Conservation (phyloP, 2,329 filamentous ascomycete species). For the Penicillium sp. region DNA sequence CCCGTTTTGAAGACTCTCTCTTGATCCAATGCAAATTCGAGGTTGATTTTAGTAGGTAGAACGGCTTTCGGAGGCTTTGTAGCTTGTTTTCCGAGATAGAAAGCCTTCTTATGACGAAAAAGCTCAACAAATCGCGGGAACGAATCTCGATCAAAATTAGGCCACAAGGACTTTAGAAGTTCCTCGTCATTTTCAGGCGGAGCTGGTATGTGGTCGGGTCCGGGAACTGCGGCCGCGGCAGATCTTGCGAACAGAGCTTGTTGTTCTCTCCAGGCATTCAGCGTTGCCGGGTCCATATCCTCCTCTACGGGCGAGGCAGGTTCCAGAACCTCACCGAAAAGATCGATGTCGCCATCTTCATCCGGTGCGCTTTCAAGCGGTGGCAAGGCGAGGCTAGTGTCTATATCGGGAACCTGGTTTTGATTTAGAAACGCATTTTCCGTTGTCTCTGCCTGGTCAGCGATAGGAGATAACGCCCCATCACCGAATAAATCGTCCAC, state of each 20-base stretch:
- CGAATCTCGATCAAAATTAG: slow-evolving; percentile 70
- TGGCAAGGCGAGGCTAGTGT: background rate
- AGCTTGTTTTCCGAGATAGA: slow-evolving; percentile 74
- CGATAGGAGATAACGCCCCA: slow-evolving; percentile 32
- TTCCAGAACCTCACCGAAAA: slow-evolving; percentile 20
- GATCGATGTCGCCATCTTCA: slow-evolving; percentile 24
- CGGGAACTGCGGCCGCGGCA: slow-evolving; percentile 46
- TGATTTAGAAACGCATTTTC: slow-evolving; percentile 30
- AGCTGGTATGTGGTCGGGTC: slow-evolving; percentile 46
- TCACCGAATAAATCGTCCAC: slow-evolving; percentile 50
- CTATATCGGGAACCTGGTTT: slow-evolving; percentile 12
- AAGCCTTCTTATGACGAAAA: slow-evolving; percentile 73
- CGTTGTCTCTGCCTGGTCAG: slow-evolving; percentile 27
- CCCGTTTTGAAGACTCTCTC: slow-evolving; percentile 80
- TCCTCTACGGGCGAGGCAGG: slow-evolving; percentile 26
- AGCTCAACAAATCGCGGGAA: slow-evolving; percentile 77
- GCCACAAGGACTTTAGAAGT: slow-evolving; percentile 74
- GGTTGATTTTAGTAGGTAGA: slow-evolving; percentile 78
- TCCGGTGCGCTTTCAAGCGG: slow-evolving; percentile 3
- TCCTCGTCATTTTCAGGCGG: slow-evolving; percentile 71
- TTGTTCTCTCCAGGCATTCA: slow-evolving; percentile 44
- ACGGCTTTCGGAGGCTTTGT: slow-evolving; percentile 75
- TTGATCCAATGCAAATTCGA: slow-evolving; percentile 82
- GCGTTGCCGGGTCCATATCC: slow-evolving; percentile 39
- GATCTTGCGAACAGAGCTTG: slow-evolving; percentile 46